Evolutionary conservation across 2,329 filamentous ascomycete species (phyloP), one percentile per base, ranked within the genome.

Genomic region (Neurospora crassa): DNA sequence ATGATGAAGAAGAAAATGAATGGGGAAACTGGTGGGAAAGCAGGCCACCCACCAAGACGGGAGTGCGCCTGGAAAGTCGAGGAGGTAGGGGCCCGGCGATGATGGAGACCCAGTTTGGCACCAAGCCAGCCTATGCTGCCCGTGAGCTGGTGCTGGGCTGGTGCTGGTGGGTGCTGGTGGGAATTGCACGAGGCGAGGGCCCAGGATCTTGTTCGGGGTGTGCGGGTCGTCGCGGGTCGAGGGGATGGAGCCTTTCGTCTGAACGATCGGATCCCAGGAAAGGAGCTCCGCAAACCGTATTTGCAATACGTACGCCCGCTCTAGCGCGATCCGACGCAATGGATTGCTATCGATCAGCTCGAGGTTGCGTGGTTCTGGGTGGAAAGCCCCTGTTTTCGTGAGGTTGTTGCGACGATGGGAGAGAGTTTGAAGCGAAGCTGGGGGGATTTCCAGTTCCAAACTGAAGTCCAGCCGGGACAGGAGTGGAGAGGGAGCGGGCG

Each of bases 1-100:
- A 74, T 72, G 74, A 76, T 73, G 74, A 73, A 76, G 75, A 77
- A 76, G 74, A 73, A 73, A 68, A 70, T 70, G 70, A 69, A 67
- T 69, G 37, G 70, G 63, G 68, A 47, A 43, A 67, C 42, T 68
- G 47, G 69, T 47, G 67, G 45, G 59, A 68, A 71, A 37, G 42
- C 59, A 70, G 68, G 63, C 53, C 24, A 63, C 24, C 53, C 53
- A 34, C 18, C 53, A 37, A 8, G 53, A 63, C 53, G 29, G 53
- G 53, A 63, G 24, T 63, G 3, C 14, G 53, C 53, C 53, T 63
- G 24, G 53, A 71, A 70, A 70, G 53, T 67, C 63, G 68, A 69
- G 69, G 69, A 70, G 71, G 72, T 70, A 74, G 71, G 71, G 67
- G 24, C 53, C 53, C 53, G 53, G 24, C 24, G 53, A 63, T 63